Conservation (phyloP, 2,329 filamentous ascomycete genomes). For the Fusarium sp. region DNA sequence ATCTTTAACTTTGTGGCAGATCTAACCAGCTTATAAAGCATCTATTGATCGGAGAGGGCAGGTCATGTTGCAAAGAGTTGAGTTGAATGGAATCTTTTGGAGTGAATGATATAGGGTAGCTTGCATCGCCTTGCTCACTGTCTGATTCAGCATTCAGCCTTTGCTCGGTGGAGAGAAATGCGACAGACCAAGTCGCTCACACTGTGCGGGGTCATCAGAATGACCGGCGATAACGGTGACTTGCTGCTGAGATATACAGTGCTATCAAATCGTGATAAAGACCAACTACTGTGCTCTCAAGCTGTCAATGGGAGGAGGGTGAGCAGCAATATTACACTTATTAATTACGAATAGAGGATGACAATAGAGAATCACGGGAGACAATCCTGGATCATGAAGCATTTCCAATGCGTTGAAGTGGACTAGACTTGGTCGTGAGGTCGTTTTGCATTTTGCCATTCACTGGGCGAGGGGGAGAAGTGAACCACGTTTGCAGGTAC, state of each 20-base stretch:
- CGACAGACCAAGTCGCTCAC: neutral
- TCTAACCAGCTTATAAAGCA: neutral
- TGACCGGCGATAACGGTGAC: rapidly evolving
- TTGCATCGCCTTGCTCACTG: neutral
- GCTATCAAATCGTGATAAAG: neutral
- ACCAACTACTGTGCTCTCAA: neutral
- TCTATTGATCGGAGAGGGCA: neutral
- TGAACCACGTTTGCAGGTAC: neutral
- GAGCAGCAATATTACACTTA: neutral
- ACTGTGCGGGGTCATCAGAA: neutral
- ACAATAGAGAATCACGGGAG: neutral
- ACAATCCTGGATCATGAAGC: neutral
- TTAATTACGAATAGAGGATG: neutral
- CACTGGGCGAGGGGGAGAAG: neutral
- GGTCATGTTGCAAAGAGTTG: neutral
- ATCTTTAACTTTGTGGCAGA: neutral
- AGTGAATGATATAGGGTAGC: neutral
- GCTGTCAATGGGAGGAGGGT: neutral
- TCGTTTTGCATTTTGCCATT: neutral
- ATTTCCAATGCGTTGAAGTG: neutral
- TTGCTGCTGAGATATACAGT: neutral
- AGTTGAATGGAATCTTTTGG: neutral
- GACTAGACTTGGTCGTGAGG: neutral
- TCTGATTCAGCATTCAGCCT: neutral
- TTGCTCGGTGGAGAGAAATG: neutral